Percentiles rank a stretch among this genome's conserved stretches.
Conservation (phyloP, 225 moss, liverwort and hornwort species). For the Sphagnum tenellum region DNA sequence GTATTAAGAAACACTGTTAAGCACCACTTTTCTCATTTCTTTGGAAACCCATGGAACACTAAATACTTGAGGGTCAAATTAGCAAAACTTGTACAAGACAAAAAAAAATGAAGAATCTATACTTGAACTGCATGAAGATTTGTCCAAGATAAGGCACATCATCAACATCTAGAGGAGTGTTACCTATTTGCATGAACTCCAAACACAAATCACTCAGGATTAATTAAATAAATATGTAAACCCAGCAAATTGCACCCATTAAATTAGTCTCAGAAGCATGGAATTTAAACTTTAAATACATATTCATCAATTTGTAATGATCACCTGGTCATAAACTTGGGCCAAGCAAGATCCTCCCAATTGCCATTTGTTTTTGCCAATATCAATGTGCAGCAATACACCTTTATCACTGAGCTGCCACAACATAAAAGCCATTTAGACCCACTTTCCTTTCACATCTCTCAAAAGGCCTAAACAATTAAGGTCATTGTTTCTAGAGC, state of each 20-base stretch:
- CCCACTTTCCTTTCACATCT: too few species aligned
- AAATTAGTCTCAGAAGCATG: neutral
- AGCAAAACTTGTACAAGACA: neutral
- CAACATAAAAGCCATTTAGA: too few species aligned
- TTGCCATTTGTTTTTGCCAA: conserved; percentile 74
- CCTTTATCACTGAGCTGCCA: conserved; percentile 72
- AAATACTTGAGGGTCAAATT: too few species aligned
- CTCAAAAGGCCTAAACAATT: too few species aligned
- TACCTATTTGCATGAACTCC: conserved; percentile 61
- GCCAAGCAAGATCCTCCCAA: conserved; percentile 95
- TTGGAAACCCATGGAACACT: too few species aligned
- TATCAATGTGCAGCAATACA: conserved; percentile 79
- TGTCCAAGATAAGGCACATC: conserved; percentile 69
- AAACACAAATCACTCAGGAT: neutral
- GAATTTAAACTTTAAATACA: neutral
- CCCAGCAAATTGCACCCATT: too few species aligned
- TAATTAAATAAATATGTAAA: too few species aligned
- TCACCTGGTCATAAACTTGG: conserved; percentile 89
- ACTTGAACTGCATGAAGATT: conserved; percentile 79
- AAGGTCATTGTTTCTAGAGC: too few species aligned
- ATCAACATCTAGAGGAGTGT: conserved; percentile 71
- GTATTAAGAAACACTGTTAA: too few species aligned
- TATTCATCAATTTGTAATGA: neutral
- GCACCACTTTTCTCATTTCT: too few species aligned
- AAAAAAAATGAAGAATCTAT: conserved; percentile 2